Evolutionary conservation across 2,329 filamentous ascomycete species (phyloP), one percentile per base, ranked within the genome.

Genomic region (Colletotrichum lentis): DNA sequence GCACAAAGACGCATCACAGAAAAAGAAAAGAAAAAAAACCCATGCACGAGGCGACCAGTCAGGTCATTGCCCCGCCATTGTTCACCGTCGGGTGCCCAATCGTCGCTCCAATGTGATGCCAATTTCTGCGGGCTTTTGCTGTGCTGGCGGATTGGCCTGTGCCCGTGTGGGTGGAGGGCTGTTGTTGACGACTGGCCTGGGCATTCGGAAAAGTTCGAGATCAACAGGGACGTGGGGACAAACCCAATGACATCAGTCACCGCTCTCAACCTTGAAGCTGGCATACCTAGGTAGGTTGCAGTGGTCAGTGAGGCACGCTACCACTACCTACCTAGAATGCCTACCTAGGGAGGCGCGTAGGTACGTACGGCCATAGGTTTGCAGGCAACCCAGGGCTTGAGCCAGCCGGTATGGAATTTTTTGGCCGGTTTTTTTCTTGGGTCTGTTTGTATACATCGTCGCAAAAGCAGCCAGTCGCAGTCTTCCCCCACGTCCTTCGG

Each of bases 231-330:
- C 62, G 54, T 54, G 61, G 54, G 46, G 47, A 64, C 41, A 43
- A 10, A 60, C 35, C 65, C 47, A 59, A 68, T 68, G 65, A 68
- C 62, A 68, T 68, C 65, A 68, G 65, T 68, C 54, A 55, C 64
- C 52, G 53, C 59, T 18, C 22, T 27, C 20, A 39, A 62, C 27
- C 59, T 22, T 43, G 59, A 53, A 47, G 41, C 31, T 46, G 43
- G 62, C 57, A 31, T n/a, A n/a, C n/a, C n/a, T n/a, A n/a, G n/a
- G n/a, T 31, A 7, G 27, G 27, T 7, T 31, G 27, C 27, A 31
- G 27, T 31, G 8, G 27, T 31, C 27, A 31, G 27, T 31, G 27
- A 31, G 27, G 27, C 27, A 31, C 27, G 8, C 27, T 31, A 7
- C 7, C 27, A 31, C 27, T 8, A 7, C 27, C 7, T 31, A 31